Conservation (phyloP, 176 grass and related monocot genomes). For the Lolium multiflorum region DNA sequence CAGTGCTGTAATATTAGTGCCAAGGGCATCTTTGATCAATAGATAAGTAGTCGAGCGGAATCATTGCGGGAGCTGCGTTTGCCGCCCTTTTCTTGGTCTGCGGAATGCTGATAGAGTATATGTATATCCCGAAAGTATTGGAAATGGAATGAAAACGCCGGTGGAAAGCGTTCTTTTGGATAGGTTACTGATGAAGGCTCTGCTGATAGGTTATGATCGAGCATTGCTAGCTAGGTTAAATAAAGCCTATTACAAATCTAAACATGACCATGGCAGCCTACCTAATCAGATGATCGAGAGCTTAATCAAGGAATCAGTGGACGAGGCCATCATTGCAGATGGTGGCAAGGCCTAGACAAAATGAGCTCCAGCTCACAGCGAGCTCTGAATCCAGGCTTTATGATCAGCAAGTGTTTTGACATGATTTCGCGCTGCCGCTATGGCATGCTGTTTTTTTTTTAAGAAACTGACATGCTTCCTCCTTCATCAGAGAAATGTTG, state of each 20-base stretch:
- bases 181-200: constrained; percentile 46
- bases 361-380: constrained; percentile 48
- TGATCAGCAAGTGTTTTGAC: not conserved
- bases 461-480: not conserved
- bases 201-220: constrained; percentile 47
- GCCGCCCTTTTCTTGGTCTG: constrained; percentile 25
- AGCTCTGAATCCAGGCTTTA: constrained; percentile 14
- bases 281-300: constrained; percentile 37
- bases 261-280: constrained; percentile 35
- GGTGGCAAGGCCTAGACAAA: constrained; percentile 24
- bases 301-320: constrained; percentile 39
- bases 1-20: constrained; percentile 37
- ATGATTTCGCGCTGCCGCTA: constrained; percentile 14
- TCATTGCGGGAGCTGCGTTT: constrained; percentile 51
- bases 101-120: constrained; percentile 29
- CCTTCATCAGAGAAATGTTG: not conserved
- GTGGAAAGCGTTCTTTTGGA: constrained; percentile 35
- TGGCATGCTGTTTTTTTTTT: not conserved
- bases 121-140: constrained; percentile 42
- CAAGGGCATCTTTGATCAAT: constrained; percentile 38
- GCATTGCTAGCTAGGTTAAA: constrained; percentile 7
- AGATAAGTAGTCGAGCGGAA: constrained; percentile 27
- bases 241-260: constrained; percentile 33
- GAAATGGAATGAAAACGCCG: constrained; percentile 31
- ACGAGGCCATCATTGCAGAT: constrained; percentile 47